Base-by-base conservation (phyloP, 78 protist species). In the Cavenderia fasciculata region DNA sequence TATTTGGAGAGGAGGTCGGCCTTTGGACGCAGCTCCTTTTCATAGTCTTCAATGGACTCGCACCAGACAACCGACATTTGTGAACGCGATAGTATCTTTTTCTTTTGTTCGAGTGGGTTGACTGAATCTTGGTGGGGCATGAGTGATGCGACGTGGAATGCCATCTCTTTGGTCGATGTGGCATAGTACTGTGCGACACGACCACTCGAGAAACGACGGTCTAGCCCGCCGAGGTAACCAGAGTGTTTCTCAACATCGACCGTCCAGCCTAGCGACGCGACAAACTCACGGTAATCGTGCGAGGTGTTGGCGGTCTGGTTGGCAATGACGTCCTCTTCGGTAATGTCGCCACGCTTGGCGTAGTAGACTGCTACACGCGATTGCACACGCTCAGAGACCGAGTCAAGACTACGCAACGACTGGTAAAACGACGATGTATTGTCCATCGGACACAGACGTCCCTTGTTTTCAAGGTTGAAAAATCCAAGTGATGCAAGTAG, bases 141-240 rank as follows among this genome's bases (percentile, higher is more conserved):
- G 49, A 52, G 57, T 31, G 90, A 68, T 19, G 77, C 34, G 7
- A 82, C 90, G 43, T 66, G 65, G 71, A 82, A 82, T 16, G 56
- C 52, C 8, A 69, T 68, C 43, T 82, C 90, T 10, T 18, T 41
- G 10, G 33, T 52, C 31, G 29, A 63, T 2, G 43, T 82, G 2
- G 78, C 52, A 82, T 68, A 82, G 78, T 82, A 82, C 27, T 76
- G 90, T 18, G 90, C 66, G 12, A n/a, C 41, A 33, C 68, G 43
- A 33, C 90, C 90, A 47, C 68, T 76, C 0, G 33, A 57, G 6
- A 51, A 11, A 3, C 16, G 21, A 27, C 33, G 49, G 43, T 82
- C 90, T 19, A 82, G n/a, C 19, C 73, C 90, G 29, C 90, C 78
- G 8, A 68, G 25, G 62, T 52, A 82, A 0, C 90, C 90, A 1